phyloP scores from a whole-genome alignment of 176 grass and related monocot genomes.

The Raddia guianensis region DNA sequence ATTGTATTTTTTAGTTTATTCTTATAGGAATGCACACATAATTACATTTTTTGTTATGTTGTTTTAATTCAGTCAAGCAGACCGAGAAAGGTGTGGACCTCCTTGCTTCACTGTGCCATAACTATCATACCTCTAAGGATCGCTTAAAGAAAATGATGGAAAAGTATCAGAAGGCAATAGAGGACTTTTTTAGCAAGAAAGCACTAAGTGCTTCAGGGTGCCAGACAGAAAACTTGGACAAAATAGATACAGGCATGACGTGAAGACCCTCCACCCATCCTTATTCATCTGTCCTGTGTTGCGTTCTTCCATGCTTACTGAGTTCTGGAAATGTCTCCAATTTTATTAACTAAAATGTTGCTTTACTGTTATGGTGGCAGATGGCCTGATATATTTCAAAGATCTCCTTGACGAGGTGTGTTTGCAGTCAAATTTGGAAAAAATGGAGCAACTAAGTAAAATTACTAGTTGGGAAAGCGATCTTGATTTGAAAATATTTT shows the following conservation, averaged over 20 bases:
- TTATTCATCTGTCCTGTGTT: neutral
- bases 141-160: slow-evolving; percentile 71
- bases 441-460: slow-evolving; percentile 64
- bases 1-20: slow-evolving; percentile 27
- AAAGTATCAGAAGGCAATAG: slow-evolving; percentile 63
- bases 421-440: slow-evolving; percentile 62
- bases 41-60: slow-evolving; percentile 35
- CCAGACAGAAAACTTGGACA: slow-evolving; percentile 61
- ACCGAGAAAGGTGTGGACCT: slow-evolving; percentile 72
- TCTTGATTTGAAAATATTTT: slow-evolving; percentile 72
- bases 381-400: slow-evolving; percentile 76
- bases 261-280: neutral
- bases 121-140: slow-evolving; percentile 88
- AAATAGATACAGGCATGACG: slow-evolving; percentile 75
- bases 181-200: slow-evolving; percentile 62
- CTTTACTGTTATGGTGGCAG: slow-evolving; percentile 49
- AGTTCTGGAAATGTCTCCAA: neutral
- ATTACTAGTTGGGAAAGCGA: slow-evolving; percentile 52
- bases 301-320: neutral
- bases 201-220: slow-evolving; percentile 63
- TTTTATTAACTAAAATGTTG: slow-evolving; percentile 34
- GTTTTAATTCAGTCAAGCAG: slow-evolving; percentile 69
- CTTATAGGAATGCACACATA: neutral
- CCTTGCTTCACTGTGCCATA: slow-evolving; percentile 80
- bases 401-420: slow-evolving; percentile 67